A percentile compares a stretch with the other conserved stretches of the same genome.
Conservation (phyloP, 2,329 filamentous ascomycete genomes). For the Coniochaeta prunicola region DNA sequence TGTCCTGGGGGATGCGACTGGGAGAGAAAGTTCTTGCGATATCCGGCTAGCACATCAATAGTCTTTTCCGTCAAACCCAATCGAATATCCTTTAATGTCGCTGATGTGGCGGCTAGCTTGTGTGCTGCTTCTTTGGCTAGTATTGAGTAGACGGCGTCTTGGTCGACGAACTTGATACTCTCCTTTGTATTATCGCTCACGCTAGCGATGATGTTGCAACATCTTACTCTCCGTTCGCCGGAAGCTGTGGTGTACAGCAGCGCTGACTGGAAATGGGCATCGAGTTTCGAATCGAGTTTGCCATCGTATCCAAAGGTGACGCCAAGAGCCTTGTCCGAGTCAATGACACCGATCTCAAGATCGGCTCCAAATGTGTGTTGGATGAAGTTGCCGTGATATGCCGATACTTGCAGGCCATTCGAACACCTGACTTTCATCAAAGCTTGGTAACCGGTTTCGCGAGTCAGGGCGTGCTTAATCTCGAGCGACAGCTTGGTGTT, state of each 20-base stretch:
- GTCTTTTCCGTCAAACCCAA: conserved; percentile 81
- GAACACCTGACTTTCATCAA: conserved; percentile 98
- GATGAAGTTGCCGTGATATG: conserved; percentile 94
- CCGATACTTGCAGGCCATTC: conserved; percentile 85
- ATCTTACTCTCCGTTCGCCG: conserved; percentile 84
- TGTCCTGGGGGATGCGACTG: conserved; percentile 83
- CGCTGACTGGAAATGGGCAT: conserved; percentile 95
- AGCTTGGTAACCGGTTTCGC: conserved; percentile 91
- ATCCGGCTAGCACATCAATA: conserved; percentile 84
- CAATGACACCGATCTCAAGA: conserved; percentile 85
- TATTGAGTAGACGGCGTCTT: conserved; percentile 83
- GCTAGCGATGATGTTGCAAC: conserved; percentile 87
- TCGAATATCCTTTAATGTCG: conserved; percentile 76
- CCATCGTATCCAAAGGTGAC: conserved; percentile 94
- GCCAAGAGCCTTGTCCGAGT: conserved; percentile 87
- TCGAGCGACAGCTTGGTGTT: conserved; percentile 77
- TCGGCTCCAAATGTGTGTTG: conserved; percentile 94
- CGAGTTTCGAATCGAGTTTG: conserved; percentile 92
- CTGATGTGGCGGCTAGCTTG: conserved; percentile 66
- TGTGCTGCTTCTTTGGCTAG: conserved; percentile 90
- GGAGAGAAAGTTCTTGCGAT: conserved; percentile 83
- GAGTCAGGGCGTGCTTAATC: conserved; percentile 75
- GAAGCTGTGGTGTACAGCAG: conserved; percentile 88
- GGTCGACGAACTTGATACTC: conserved; percentile 86
- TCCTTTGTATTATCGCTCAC: conserved; percentile 82